Conservation (phyloP, 2,329 filamentous ascomycete genomes). For the Taxawa tesnikishii region DNA sequence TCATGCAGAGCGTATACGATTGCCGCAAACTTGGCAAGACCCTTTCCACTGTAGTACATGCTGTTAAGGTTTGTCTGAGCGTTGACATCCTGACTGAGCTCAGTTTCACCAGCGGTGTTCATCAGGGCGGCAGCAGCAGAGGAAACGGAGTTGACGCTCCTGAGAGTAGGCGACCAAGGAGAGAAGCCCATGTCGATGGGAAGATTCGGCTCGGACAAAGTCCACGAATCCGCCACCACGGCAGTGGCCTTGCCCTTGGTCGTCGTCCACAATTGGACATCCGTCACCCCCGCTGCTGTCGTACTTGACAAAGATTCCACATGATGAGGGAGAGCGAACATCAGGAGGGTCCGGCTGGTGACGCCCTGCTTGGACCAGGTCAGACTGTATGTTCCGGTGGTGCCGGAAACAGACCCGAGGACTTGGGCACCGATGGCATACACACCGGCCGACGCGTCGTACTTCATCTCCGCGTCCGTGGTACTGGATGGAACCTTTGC, state of each 20-base stretch:
- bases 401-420: constrained; percentile 47
- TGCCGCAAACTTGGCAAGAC: constrained; percentile 29
- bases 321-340: constrained; percentile 86
- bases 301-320: constrained; percentile 56
- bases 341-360: constrained; percentile 49
- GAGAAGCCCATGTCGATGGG: constrained; percentile 64
- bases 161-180: constrained; percentile 53
- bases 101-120: constrained; percentile 48
- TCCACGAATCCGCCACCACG: constrained; percentile 62
- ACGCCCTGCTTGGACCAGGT: constrained; percentile 61
- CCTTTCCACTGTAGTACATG: constrained; percentile 82
- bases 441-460: constrained; percentile 64
- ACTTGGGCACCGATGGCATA: constrained; percentile 57
- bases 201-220: constrained; percentile 61
- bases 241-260: constrained; percentile 74
- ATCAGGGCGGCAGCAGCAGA: constrained; percentile 34
- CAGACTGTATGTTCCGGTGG: constrained; percentile 59
- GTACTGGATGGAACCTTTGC: constrained; percentile 53
- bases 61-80: constrained; percentile 64
- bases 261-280: constrained; percentile 59
- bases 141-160: constrained; percentile 26
- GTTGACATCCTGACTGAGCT: constrained; percentile 66
- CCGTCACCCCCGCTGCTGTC: constrained; percentile 34
- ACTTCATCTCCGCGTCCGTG: constrained; percentile 48
- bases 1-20: constrained; percentile 35